Percentiles rank a stretch among this genome's conserved stretches.
Conservation (phyloP, 768 basidiomycete genomes). For the Leccinum sublutescens region DNA sequence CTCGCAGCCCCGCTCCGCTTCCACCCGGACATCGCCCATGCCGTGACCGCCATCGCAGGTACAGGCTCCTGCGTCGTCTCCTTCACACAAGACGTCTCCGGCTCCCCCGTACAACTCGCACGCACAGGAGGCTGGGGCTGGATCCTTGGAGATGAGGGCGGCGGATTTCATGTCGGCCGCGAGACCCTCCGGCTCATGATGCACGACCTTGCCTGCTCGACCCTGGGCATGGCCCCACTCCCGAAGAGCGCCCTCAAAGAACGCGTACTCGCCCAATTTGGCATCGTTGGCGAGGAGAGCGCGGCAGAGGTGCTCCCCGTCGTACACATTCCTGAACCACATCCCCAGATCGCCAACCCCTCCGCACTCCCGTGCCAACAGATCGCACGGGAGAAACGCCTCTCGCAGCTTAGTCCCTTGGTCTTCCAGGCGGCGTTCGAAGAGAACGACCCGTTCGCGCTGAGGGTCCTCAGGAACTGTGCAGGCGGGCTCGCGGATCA, state of each 20-base stretch:
- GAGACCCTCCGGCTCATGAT: slow-evolving; percentile 72
- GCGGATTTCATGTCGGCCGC: slow-evolving; percentile 77
- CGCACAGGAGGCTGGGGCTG: slow-evolving; percentile 82
- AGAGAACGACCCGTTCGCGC: slow-evolving; percentile 62
- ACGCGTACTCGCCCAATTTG: slow-evolving; percentile 54
- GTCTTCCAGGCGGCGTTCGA: slow-evolving; percentile 80
- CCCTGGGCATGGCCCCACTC: slow-evolving; percentile 29
- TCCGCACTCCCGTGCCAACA: slow-evolving; percentile 23
- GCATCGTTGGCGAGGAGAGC: slow-evolving; percentile 43
- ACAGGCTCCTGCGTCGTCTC: slow-evolving; percentile 78
- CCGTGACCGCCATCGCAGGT: slow-evolving; percentile 74
- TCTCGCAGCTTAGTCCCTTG: slow-evolving; percentile 70
- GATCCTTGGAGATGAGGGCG: slow-evolving; percentile 83
- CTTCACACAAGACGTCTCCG: slow-evolving; percentile 46
- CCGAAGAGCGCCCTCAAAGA: slow-evolving; percentile 39
- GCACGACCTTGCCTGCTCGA: slow-evolving; percentile 50
- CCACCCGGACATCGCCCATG: slow-evolving; percentile 55
- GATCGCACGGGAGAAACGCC: slow-evolving; percentile 63
- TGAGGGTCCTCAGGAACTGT: slow-evolving; percentile 52
- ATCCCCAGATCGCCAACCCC: slow-evolving; percentile 23
- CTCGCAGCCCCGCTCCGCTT: slow-evolving; percentile 75
- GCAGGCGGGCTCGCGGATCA: slow-evolving; percentile 57
- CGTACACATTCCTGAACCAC: slow-evolving; percentile 61
- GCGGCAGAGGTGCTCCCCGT: slow-evolving; percentile 60
- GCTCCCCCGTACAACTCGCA: slow-evolving; percentile 57